Evolutionary conservation across 23 red algal species (phyloP).

Genomic region (Gracilaria caudata): DNA sequence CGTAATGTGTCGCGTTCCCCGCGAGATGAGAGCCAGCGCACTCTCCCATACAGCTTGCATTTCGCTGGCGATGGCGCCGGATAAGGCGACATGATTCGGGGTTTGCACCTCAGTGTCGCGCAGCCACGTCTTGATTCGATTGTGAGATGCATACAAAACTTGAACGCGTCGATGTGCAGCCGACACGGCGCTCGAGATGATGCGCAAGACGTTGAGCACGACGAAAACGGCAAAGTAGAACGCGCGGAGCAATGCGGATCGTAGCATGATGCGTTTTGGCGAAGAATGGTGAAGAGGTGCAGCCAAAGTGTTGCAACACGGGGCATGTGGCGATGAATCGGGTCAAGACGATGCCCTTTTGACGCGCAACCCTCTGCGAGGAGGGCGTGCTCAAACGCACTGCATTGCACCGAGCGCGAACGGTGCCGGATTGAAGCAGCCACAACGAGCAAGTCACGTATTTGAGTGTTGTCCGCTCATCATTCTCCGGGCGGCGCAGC

Average conservation of each 20-base stretch:
- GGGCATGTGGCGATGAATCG: too few species aligned
- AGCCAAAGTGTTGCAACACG: too few species aligned
- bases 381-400: too few species aligned
- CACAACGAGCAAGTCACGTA: too few species aligned
- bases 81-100: constrained; percentile 46
- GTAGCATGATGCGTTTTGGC: background rate
- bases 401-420: too few species aligned
- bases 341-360: too few species aligned
- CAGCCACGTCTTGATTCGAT: background rate
- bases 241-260: background rate
- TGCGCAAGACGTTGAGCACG: background rate
- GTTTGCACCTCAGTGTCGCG: background rate
- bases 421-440: too few species aligned
- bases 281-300: too few species aligned
- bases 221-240: background rate
- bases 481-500: too few species aligned
- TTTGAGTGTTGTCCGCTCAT: too few species aligned
- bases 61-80: constrained; percentile 35
- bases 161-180: background rate
- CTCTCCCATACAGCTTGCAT: background rate
- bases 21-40: background rate
- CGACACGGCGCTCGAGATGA: background rate
- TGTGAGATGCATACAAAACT: background rate
- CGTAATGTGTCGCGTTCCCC: constrained; percentile 21
- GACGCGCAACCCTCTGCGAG: too few species aligned